Evolutionary conservation across 768 basidiomycete genomes (phyloP).

Genomic region (Mycena venus): DNA sequence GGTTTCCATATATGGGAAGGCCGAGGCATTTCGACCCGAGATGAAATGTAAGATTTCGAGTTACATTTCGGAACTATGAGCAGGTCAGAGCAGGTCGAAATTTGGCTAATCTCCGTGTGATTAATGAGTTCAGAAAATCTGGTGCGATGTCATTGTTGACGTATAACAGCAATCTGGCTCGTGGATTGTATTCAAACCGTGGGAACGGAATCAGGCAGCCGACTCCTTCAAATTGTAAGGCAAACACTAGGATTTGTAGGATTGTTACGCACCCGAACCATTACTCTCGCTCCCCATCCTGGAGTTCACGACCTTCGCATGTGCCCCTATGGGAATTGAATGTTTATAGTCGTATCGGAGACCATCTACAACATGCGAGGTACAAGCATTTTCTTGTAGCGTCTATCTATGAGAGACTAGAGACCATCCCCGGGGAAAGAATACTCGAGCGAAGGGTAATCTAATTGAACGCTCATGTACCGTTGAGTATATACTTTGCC

Average conservation of each 20-base stretch:
- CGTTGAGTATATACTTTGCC: slow-evolving; percentile 91
- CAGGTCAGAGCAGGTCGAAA: too few relatives aligned
- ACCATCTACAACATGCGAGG: too few relatives aligned
- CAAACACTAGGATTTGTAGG: slow-evolving; percentile 1
- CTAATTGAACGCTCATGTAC: slow-evolving; percentile 52
- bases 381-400: too few relatives aligned
- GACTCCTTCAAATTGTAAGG: slow-evolving; percentile 24
- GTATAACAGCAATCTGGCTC: neutral
- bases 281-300: slow-evolving; percentile 80
- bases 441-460: neutral
- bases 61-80: too few relatives aligned
- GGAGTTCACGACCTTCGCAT: slow-evolving; percentile 45
- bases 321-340: slow-evolving; percentile 79
- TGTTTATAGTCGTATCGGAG: slow-evolving; percentile 82
- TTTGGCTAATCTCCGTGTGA: too few relatives aligned
- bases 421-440: slow-evolving; percentile 56
- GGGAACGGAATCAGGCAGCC: slow-evolving; percentile 8
- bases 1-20: too few relatives aligned
- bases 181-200: neutral
- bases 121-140: neutral
- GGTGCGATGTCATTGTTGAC: neutral
- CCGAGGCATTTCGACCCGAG: too few relatives aligned
- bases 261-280: slow-evolving; percentile 74
- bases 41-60: too few relatives aligned
- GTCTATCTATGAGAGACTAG: too few relatives aligned